Evolutionary conservation across 2,329 filamentous ascomycete genomes (phyloP).

Genomic region (Akanthomyces lecanii): DNA sequence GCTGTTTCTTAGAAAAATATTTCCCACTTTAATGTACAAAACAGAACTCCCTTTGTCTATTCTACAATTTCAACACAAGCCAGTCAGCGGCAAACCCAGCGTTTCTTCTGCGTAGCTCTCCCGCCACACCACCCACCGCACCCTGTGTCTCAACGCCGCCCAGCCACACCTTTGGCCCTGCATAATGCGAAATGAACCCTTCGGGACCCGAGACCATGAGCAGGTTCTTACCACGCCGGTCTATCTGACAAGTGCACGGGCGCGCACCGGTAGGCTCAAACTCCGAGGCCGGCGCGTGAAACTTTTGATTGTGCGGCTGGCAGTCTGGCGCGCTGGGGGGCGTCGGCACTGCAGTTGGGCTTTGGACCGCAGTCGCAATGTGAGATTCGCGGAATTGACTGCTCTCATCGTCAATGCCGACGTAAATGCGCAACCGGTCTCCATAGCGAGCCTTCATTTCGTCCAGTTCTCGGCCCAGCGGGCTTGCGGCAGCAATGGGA

Average conservation of each 20-base stretch:
- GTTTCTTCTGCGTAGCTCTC: conserved; percentile 49
- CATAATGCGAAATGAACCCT: conserved; percentile 78
- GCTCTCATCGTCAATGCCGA: conserved; percentile 79
- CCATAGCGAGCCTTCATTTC: conserved; percentile 56
- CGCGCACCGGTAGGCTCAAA: conserved; percentile 10
- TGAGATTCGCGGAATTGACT: conserved; percentile 55
- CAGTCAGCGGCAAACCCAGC: conserved; percentile 37
- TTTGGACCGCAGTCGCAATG: conserved; percentile 37
- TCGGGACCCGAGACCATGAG: conserved; percentile 88
- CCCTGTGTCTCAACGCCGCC: conserved; percentile 72
- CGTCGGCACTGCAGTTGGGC: neutral
- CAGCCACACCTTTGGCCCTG: conserved; percentile 73
- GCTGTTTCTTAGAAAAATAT: neutral
- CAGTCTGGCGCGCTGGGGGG: neutral
- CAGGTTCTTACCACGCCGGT: conserved; percentile 50
- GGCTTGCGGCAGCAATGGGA: conserved; percentile 31
- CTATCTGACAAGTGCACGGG: conserved; percentile 18
- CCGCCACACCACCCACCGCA: conserved; percentile 63
- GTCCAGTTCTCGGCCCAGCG: conserved; percentile 60
- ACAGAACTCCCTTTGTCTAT: neutral
- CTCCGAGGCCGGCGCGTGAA: conserved; percentile 12
- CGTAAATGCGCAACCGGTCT: conserved; percentile 59
- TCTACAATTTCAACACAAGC: conserved; percentile 50
- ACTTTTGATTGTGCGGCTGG: conserved; percentile 15
- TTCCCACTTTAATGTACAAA: neutral